phyloP scores from a whole-genome alignment of 345 rosid genomes.

The Gossypium bickii region DNA sequence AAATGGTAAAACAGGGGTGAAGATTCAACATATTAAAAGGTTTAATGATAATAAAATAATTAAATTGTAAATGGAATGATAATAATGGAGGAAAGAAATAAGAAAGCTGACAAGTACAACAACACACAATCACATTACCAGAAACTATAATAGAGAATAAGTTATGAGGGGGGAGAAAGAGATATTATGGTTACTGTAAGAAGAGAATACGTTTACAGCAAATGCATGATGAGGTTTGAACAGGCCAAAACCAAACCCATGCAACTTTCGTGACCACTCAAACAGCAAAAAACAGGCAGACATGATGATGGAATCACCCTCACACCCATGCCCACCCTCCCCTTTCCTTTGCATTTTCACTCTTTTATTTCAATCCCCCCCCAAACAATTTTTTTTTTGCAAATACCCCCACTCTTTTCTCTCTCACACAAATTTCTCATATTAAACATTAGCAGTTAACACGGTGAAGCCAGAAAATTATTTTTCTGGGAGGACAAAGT shows the following conservation, averaged over 20 bases:
- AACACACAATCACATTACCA: not conserved
- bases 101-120: not conserved
- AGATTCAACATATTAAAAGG: not conserved
- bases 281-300: conserved; percentile 9
- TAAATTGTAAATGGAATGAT: too few species aligned
- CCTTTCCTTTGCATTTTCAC: not conserved
- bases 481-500: too few species aligned
- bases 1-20: not conserved
- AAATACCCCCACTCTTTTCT: not conserved
- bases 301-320: conserved; percentile 17
- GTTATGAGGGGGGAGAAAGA: not conserved
- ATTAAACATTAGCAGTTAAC: too few species aligned
- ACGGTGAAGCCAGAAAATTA: too few species aligned
- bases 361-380: too few species aligned
- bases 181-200: conserved; percentile 10
- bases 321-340: not conserved
- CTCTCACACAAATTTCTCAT: not conserved
- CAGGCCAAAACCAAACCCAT: conserved; percentile 10
- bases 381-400: too few species aligned
- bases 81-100: not conserved
- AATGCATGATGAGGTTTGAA: conserved; percentile 11
- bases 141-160: not conserved
- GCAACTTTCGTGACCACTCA: conserved; percentile 15
- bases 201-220: conserved; percentile 5
- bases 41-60: too few species aligned